Base-by-base conservation (phyloP, 768 basidiomycete genomes). In the Collybiopsis confluens region DNA sequence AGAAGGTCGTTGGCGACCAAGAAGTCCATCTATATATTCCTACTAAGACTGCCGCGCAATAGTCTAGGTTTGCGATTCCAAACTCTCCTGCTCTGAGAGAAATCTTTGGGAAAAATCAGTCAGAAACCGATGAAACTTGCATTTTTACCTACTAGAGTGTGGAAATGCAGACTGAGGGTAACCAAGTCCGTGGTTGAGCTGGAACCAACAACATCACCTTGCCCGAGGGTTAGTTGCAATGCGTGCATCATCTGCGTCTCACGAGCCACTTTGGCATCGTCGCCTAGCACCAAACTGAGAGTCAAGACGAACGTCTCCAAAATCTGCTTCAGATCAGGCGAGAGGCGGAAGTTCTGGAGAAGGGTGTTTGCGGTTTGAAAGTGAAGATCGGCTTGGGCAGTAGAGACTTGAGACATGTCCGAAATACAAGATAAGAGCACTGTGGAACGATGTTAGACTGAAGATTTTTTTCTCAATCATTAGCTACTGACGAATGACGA, bases 221-320 rank as follows among this genome's bases (percentile, higher is more conserved):
- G 88, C 18, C 79, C 80, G 27, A 83, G 64, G 9, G 76, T 70
- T 49, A 83, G 63, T 54, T 85, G 86, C 36, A 83, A 66, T 20
- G 70, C 79, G 49, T 88, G 86, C 70, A 87, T 79, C 67, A 87
- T 76, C 55, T 88, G 85, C 15, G 84, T 81, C 67, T 90, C 86
- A 54, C 80, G 73, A n/a, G 82, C 77, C 44, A 74, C 78, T 63
- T 86, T 88, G 23, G 79, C 80, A 54, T 89, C 87, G 59, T 88
- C 86, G 36, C 83, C 84, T 28, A 87, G 73, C 27, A 83, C 60
- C 55, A 85, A 71, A 52, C 79, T 80, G 41, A 90, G 65, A 4
- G 82, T 79, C 35, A 88, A 62, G 3, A 74, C 72, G 59, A 85
- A 84, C 10, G 71, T 70, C 57, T 89, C 86, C 23, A 90, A 64